phyloP scores from a whole-genome alignment of 176 grass and related monocot genomes.

The Tillandsia fasciculata region DNA sequence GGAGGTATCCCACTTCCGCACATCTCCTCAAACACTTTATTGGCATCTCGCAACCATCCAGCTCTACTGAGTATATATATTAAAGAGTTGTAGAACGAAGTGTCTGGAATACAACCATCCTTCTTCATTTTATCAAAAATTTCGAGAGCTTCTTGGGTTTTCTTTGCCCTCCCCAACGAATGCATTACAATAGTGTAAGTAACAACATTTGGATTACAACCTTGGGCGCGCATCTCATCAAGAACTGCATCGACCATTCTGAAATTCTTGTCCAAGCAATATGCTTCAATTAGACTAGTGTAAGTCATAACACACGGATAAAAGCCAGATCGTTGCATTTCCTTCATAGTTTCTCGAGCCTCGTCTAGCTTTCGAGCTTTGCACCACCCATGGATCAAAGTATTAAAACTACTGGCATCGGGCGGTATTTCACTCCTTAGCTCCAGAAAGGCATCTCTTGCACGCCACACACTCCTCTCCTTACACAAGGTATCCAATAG shows the following conservation, averaged over 20 bases:
- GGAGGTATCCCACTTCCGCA: conserved; percentile 28
- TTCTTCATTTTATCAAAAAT: conserved; percentile 48
- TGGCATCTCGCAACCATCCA: conserved; percentile 44
- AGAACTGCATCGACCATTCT: conserved; percentile 32
- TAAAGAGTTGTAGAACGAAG: conserved; percentile 75
- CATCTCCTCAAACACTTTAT: conserved; percentile 52
- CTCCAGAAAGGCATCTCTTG: conserved; percentile 48
- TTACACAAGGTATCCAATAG: conserved; percentile 70
- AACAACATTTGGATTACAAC: conserved; percentile 59
- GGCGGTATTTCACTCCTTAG: conserved; percentile 36
- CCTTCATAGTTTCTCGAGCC: conserved; percentile 39
- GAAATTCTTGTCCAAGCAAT: conserved; percentile 68
- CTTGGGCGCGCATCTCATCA: conserved; percentile 31
- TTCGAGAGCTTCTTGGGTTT: conserved; percentile 58
- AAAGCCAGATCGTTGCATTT: conserved; percentile 63
- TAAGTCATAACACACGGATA: conserved; percentile 63
- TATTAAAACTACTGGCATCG: conserved; percentile 61
- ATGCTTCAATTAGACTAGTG: conserved; percentile 73
- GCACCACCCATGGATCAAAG: conserved; percentile 71
- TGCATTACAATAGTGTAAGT: conserved; percentile 88
- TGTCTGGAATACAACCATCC: conserved; percentile 45
- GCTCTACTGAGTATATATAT: conserved; percentile 62
- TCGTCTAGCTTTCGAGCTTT: conserved; percentile 57
- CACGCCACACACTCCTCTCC: conserved; percentile 75
- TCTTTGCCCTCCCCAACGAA: conserved; percentile 46